Conservation (phyloP, 306 rosid genomes). For the Hylodesmum podocarpum region DNA sequence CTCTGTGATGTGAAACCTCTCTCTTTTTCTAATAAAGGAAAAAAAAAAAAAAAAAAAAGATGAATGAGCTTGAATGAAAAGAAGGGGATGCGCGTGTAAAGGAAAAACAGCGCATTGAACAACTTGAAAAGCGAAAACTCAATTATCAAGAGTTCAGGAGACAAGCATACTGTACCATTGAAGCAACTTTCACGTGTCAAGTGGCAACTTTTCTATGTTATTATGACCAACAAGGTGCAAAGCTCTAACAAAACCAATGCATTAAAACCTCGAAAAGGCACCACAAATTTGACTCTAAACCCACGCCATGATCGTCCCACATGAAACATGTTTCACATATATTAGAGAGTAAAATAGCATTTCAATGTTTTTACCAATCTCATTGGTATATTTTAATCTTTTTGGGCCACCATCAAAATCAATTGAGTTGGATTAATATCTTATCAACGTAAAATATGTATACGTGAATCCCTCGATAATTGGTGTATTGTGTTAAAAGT, state of each 20-base stretch:
- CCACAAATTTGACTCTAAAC: conserved; percentile 15
- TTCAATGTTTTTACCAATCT: too few relatives aligned
- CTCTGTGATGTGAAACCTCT: conserved; percentile 1
- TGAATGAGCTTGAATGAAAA: background rate
- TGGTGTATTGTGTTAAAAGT: too few relatives aligned
- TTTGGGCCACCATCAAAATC: too few relatives aligned
- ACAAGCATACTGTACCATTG: background rate
- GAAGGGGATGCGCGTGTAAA: background rate
- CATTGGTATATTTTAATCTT: too few relatives aligned
- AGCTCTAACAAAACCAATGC: background rate
- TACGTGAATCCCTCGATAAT: too few relatives aligned
- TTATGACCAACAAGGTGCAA: conserved; percentile 17
- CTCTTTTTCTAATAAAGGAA: background rate
- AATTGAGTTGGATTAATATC: too few relatives aligned
- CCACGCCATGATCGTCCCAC: background rate
- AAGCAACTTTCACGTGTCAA: conserved; percentile 28
- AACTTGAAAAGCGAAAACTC: background rate
- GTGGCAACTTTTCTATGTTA: background rate
- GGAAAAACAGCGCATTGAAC: background rate
- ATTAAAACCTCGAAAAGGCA: background rate
- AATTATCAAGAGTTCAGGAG: conserved; percentile 1
- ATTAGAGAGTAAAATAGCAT: too few relatives aligned
- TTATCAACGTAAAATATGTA: too few relatives aligned
- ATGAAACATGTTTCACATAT: background rate
- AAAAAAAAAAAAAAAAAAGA: too few relatives aligned